These are phyloP conservation scores for Salmacisia buchloeana DNA, from an alignment of 1,284 basidiomycete genomes.

Conservation along the genomic window DNA sequence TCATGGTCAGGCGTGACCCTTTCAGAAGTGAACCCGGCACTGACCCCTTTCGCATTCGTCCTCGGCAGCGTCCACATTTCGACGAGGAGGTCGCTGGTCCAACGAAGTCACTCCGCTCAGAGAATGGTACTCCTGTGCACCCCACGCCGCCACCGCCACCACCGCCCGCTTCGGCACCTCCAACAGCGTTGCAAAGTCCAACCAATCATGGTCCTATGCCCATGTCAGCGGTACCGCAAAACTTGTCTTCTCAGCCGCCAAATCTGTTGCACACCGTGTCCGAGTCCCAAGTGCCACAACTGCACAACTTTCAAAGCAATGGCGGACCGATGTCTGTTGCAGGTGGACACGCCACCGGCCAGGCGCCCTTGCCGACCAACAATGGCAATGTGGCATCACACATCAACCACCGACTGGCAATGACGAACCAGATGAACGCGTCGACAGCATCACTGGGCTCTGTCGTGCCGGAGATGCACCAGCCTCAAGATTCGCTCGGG, in stretches of 20 bases:
- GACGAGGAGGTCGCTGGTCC: conserved; percentile 2
- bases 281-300: conserved; percentile 11
- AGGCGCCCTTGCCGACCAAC: neutral
- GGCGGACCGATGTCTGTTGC: no score
- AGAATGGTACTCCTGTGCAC: conserved; percentile 17
- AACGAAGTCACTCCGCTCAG: conserved; percentile 15
- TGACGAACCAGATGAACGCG: conserved; percentile 4
- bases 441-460: conserved; percentile 8
- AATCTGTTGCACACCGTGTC: conserved; percentile 11
- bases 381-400: neutral
- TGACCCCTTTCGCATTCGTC: neutral
- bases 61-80: neutral
- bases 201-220: neutral
- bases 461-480: conserved; percentile 4
- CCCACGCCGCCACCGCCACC: conserved; percentile 14
- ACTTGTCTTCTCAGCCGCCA: neutral
- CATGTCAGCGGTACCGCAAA: neutral
- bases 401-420: conserved; percentile 5
- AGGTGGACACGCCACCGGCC: neutral
- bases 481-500: neutral
- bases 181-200: conserved; percentile 4
- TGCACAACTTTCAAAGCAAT: conserved; percentile 8
- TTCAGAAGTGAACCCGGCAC: neutral
- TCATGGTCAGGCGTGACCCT: neutral
- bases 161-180: conserved; percentile 18